Conservation (phyloP, 2,329 filamentous ascomycete genomes). For the Helotiales sp. region DNA sequence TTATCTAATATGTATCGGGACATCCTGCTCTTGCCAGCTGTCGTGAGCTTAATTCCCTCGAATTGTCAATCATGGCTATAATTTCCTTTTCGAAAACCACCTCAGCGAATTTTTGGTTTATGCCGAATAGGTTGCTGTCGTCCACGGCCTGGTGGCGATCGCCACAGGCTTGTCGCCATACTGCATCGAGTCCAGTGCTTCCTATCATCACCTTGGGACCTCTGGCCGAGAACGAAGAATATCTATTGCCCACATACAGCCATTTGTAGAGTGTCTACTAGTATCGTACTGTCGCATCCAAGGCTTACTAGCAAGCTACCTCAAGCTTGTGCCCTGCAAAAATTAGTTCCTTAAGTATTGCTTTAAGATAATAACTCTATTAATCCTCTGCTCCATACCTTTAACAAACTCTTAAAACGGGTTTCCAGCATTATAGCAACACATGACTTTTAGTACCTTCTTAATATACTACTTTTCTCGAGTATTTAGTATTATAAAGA, state of each 20-base stretch:
- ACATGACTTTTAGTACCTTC: constrained; percentile 15
- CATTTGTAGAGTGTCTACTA: constrained; percentile 48
- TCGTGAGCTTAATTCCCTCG: too few relatives aligned
- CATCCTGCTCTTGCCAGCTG: too few relatives aligned
- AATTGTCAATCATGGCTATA: constrained; percentile 9
- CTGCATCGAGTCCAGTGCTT: constrained; percentile 45
- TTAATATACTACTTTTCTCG: constrained; percentile 17
- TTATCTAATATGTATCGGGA: too few relatives aligned
- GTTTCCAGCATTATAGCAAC: constrained; percentile 16
- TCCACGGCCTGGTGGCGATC: constrained; percentile 46
- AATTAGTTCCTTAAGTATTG: constrained; percentile 47
- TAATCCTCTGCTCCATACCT: constrained; percentile 6
- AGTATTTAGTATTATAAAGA: constrained; percentile 10
- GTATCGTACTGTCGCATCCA: constrained; percentile 43
- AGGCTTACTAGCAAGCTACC: constrained; percentile 40
- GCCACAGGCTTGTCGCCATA: constrained; percentile 43
- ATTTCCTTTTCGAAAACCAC: constrained; percentile 39
- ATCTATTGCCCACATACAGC: constrained; percentile 44
- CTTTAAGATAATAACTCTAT: constrained; percentile 42
- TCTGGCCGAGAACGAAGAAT: not conserved
- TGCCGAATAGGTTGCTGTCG: constrained; percentile 46
- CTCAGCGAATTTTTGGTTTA: constrained; percentile 48
- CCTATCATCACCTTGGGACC: not conserved
- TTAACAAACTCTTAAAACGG: constrained; percentile 13
- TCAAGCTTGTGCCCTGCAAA: constrained; percentile 45